These are phyloP conservation scores for Wallacemonas sp. DNA, from an alignment of 208 protist species.

Conservation along the genomic window DNA sequence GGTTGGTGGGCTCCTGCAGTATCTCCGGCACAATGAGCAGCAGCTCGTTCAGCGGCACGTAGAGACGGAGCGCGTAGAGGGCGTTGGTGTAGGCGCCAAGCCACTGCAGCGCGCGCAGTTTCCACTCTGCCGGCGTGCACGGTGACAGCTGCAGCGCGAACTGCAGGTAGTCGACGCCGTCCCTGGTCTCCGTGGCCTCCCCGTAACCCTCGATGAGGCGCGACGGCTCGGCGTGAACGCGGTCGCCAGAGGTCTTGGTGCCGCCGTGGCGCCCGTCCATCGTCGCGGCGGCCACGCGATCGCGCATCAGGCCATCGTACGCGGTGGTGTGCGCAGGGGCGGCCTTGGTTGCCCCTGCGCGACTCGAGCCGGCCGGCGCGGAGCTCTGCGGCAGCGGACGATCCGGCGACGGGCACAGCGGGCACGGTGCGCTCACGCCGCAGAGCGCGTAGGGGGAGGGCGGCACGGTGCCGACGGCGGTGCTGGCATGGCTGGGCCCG, in stretches of 20 bases:
- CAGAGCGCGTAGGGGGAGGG: not conserved
- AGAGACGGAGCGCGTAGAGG: constrained; percentile 60
- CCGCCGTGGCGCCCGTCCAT: too few species aligned
- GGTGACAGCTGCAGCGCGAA: constrained; percentile 1
- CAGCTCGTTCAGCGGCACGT: constrained; percentile 83
- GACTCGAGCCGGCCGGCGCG: not conserved
- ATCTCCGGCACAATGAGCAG: constrained; percentile 77
- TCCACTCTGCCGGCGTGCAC: constrained; percentile 59
- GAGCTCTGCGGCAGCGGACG: not conserved
- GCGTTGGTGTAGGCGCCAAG: constrained; percentile 74
- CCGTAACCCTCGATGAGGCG: too few species aligned
- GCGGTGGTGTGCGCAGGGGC: not conserved
- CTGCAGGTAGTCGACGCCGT: not conserved
- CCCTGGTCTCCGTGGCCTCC: too few species aligned
- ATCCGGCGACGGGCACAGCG: not conserved
- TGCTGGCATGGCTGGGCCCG: too few species aligned
- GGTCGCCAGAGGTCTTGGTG: too few species aligned
- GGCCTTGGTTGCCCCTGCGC: constrained; percentile 16
- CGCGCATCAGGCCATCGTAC: too few species aligned
- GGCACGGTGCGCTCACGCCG: not conserved
- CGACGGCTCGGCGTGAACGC: too few species aligned
- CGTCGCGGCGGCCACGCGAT: not conserved
- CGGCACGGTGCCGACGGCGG: not conserved
- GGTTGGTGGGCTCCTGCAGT: constrained; percentile 56
- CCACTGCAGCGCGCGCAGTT: constrained; percentile 81